A percentile compares a stretch with the other conserved stretches of the same genome.
Evolutionary conservation across 2,329 filamentous ascomycete species (phyloP).

Genomic region (Leptographium flavum): DNA sequence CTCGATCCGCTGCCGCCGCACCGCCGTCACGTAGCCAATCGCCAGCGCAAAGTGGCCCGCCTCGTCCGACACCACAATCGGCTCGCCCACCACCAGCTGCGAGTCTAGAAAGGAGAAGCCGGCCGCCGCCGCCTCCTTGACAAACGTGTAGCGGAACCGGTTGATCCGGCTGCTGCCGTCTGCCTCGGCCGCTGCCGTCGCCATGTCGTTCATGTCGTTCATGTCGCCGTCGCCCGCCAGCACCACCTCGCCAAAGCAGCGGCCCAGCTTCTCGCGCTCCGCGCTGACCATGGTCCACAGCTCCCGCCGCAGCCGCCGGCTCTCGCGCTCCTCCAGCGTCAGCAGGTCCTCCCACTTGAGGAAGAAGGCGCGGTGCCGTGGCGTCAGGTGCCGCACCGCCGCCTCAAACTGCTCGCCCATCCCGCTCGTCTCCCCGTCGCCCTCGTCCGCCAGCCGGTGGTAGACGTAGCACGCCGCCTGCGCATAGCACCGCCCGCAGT

Average conservation of each 20-base stretch:
- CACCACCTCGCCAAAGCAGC: conserved; percentile 79
- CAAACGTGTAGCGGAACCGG: conserved; percentile 72
- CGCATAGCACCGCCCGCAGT: conserved; percentile 80
- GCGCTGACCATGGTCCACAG: conserved; percentile 90
- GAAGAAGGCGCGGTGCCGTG: conserved; percentile 69
- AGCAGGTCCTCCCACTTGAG: conserved; percentile 86
- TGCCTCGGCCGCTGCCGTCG: conserved; percentile 53
- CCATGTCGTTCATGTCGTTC: too few relatives aligned
- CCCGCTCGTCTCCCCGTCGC: conserved; percentile 66
- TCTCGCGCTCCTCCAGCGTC: conserved; percentile 87
- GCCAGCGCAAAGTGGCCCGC: conserved; percentile 88
- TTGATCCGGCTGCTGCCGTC: conserved; percentile 69
- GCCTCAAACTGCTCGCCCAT: conserved; percentile 73
- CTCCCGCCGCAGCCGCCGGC: conserved; percentile 74
- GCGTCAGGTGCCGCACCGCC: conserved; percentile 61
- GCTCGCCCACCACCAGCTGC: conserved; percentile 74
- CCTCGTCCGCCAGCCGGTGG: conserved; percentile 77
- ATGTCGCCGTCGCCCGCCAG: conserved; percentile 40
- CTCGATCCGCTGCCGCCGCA: conserved; percentile 61
- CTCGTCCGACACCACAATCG: conserved; percentile 93
- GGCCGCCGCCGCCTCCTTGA: conserved; percentile 46
- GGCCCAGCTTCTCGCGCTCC: conserved; percentile 74
- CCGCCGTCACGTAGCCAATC: conserved; percentile 74
- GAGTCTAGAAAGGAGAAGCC: conserved; percentile 83
- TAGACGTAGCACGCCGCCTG: conserved; percentile 87